Evolutionary conservation across 345 rosid species (phyloP).

Genomic region (Hibiscus trionum): DNA sequence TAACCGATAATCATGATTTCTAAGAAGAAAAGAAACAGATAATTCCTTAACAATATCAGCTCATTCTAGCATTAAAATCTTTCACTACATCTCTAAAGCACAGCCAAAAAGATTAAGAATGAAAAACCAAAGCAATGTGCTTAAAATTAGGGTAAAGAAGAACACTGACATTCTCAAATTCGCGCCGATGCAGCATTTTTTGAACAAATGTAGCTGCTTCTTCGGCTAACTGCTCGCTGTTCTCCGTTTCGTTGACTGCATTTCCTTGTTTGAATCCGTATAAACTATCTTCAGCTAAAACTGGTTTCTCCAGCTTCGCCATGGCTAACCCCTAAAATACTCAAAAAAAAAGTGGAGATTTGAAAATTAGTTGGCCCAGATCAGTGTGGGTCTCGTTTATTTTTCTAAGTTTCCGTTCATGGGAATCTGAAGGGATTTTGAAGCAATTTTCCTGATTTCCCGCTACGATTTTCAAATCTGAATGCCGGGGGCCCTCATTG

Average conservation of each 20-base stretch:
- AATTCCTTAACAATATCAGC: neutral
- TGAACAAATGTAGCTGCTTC: neutral
- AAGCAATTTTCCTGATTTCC: neutral
- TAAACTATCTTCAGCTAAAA: neutral
- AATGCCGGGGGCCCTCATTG: neutral
- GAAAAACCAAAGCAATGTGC: neutral
- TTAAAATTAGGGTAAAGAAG: neutral
- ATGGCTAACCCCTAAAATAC: neutral
- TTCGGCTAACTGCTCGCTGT: neutral
- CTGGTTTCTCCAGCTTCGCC: constrained; percentile 5
- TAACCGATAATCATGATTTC: neutral
- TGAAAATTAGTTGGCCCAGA: neutral
- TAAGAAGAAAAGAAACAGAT: too few species aligned
- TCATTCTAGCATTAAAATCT: neutral
- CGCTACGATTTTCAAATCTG: constrained; percentile 3
- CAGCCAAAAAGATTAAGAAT: neutral
- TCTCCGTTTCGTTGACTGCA: neutral
- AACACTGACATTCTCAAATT: neutral
- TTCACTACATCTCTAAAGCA: neutral
- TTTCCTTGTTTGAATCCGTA: neutral
- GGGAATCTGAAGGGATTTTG: too few species aligned
- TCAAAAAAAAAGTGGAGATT: neutral
- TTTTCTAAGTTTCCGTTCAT: too few species aligned
- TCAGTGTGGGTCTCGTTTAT: too few species aligned
- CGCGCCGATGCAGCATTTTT: neutral